A percentile compares a stretch with the other conserved stretches of the same genome.
Conservation (phyloP, 768 basidiomycete genomes). For the Hygrophoropsis aurantiaca region DNA sequence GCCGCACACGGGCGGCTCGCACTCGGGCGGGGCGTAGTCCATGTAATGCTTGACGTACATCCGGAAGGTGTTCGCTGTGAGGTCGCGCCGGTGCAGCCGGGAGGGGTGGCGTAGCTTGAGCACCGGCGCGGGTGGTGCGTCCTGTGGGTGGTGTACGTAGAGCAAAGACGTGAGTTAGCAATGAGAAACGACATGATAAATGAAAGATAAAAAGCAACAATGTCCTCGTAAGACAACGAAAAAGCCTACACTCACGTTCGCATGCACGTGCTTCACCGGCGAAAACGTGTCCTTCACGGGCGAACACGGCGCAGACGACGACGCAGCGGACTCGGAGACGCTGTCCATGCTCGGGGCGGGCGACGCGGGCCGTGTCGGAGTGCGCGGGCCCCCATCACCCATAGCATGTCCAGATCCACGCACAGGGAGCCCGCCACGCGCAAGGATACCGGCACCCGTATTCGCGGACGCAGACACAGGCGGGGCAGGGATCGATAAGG, state of each 20-base stretch:
- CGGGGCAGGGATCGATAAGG: conserved; percentile 15
- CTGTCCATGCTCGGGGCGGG: conserved; percentile 23
- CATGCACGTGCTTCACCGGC: no score
- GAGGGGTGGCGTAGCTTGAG: conserved; percentile 75
- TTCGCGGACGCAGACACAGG: conserved; percentile 4
- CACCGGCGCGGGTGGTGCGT: conserved; percentile 58
- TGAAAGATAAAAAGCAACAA: no score
- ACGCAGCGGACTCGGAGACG: conserved; percentile 23
- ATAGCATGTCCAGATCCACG: no score
- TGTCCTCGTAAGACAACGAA: no score
- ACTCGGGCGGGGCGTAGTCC: conserved; percentile 46
- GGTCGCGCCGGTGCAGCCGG: conserved; percentile 61
- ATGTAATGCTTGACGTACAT: conserved; percentile 81
- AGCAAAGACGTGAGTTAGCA: conserved; percentile 15
- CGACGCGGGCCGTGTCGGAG: conserved; percentile 2
- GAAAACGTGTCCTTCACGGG: no score
- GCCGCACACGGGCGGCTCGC: conserved; percentile 47
- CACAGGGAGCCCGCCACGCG: conserved; percentile 21
- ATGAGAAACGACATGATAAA: no score
- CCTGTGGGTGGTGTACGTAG: conserved; percentile 21
- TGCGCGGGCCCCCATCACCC: not conserved
- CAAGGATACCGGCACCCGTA: conserved; percentile 1
- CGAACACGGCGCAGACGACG: conserved; percentile 26
- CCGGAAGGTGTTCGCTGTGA: conserved; percentile 70
- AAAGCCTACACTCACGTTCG: not conserved